Percentiles rank a stretch among this genome's conserved stretches.
These are phyloP conservation scores for Phytopythium helicoides DNA, from an alignment of 352 stramenopile species.

Conservation along the genomic window DNA sequence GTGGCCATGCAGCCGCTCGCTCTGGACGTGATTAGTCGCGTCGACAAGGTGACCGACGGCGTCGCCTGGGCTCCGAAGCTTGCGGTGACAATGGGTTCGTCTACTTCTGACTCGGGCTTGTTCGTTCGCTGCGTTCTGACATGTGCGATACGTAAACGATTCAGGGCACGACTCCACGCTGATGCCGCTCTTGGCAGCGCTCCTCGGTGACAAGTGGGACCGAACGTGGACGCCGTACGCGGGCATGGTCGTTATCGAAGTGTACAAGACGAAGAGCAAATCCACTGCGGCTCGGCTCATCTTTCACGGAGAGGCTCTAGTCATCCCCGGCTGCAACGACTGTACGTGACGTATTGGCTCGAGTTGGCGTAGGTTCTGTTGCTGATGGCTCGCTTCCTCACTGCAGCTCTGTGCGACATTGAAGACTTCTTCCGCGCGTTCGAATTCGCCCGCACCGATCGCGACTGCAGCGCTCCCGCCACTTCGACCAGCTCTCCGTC, in stretches of 20 bases:
- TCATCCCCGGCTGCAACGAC: conserved; percentile 67
- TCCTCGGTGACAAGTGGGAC: conserved; percentile 75
- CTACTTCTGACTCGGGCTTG: conserved; percentile 4
- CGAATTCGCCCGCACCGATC: conserved; percentile 48
- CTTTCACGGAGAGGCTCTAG: conserved; percentile 71
- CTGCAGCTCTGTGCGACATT: conserved; percentile 55
- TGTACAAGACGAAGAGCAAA: conserved; percentile 73
- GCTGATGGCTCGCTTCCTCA: conserved; percentile 2
- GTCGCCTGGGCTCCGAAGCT: conserved; percentile 44
- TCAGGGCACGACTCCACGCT: conserved; percentile 75
- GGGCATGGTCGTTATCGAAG: conserved; percentile 65
- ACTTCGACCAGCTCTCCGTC: not conserved
- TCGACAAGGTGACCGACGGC: conserved; percentile 53
- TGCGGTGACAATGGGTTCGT: conserved; percentile 72
- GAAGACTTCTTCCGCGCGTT: conserved; percentile 51
- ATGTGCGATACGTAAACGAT: not conserved
- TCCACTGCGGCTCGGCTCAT: conserved; percentile 61
- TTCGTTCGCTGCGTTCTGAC: not conserved
- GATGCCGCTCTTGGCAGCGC: conserved; percentile 77
- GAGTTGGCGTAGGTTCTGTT: conserved; percentile 2
- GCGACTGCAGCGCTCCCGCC: conserved; percentile 41
- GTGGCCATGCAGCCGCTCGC: conserved; percentile 82
- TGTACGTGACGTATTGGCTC: conserved; percentile 30
- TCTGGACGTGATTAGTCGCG: conserved; percentile 56
- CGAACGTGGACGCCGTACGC: conserved; percentile 86